Conservation (phyloP, 805 yeast species). For the Candida multigemmis region DNA sequence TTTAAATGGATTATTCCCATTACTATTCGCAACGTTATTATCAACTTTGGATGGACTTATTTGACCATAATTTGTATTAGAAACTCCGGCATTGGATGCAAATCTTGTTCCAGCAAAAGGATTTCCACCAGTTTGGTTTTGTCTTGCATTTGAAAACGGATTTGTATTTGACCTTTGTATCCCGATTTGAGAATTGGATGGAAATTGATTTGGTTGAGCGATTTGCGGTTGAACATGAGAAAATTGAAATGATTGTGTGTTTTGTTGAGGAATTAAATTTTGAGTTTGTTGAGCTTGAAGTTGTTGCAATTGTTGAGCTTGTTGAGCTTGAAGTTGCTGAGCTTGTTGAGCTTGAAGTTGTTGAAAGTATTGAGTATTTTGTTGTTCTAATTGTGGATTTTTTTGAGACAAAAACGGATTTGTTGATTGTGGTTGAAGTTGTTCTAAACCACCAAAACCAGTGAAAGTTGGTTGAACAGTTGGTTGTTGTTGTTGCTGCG, state of each 20-base stretch:
- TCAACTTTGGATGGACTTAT: constrained; percentile 10
- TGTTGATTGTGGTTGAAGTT: constrained; percentile 4
- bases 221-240: no score
- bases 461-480: constrained; percentile 1
- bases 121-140: constrained; percentile 21
- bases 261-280: no score
- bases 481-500: constrained; percentile 7
- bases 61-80: constrained; percentile 5
- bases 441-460: constrained; percentile 2
- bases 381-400: no score
- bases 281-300: no score
- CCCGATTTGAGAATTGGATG: constrained; percentile 7
- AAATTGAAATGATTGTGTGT: no score
- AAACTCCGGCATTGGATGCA: constrained; percentile 10
- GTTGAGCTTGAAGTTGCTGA: no score
- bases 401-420: constrained; percentile 3
- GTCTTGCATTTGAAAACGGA: constrained; percentile 18
- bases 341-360: constrained; percentile 3
- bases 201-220: constrained; percentile 5
- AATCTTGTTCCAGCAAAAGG: constrained; percentile 38
- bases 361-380: constrained; percentile 4
- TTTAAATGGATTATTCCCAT: constrained; percentile 59
- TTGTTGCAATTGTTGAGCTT: no score
- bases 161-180: constrained; percentile 23
- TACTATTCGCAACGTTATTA: no score